Conservation (phyloP, 768 basidiomycete genomes). For the Tricholoma saponaceum region DNA sequence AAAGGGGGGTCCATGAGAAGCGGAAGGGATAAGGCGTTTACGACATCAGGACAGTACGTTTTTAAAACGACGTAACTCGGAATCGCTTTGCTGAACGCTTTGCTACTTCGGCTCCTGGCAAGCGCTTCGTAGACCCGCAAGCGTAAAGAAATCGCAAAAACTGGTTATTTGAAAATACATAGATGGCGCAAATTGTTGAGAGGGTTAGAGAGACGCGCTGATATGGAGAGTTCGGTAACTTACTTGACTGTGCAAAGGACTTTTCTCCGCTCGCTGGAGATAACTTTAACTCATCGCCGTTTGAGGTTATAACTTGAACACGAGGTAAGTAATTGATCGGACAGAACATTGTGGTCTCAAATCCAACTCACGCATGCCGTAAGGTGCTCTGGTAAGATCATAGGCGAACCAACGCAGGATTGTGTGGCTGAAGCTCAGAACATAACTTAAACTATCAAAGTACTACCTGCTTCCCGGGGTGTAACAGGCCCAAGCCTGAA, state of each 20-base stretch:
- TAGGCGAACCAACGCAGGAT: background rate
- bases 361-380: background rate
- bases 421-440: background rate
- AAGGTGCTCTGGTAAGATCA: background rate
- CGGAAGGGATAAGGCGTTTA: background rate
- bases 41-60: background rate
- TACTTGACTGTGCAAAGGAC: background rate
- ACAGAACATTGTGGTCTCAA: background rate
- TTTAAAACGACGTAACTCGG: background rate
- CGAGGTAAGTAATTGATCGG: background rate
- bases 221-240: background rate
- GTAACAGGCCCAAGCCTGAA: background rate
- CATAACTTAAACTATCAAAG: background rate
- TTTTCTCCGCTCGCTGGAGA: background rate
- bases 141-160: background rate
- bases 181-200: background rate
- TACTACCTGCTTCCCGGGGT: background rate
- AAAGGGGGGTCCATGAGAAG: background rate
- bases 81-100: background rate
- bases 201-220: background rate
- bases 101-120: background rate
- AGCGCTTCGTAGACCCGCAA: background rate
- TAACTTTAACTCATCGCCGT: conserved; percentile 1
- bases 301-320: background rate
- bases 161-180: background rate